Base-by-base conservation (phyloP, 148 eudicot species). In the Vaccinium vitisidaea region DNA sequence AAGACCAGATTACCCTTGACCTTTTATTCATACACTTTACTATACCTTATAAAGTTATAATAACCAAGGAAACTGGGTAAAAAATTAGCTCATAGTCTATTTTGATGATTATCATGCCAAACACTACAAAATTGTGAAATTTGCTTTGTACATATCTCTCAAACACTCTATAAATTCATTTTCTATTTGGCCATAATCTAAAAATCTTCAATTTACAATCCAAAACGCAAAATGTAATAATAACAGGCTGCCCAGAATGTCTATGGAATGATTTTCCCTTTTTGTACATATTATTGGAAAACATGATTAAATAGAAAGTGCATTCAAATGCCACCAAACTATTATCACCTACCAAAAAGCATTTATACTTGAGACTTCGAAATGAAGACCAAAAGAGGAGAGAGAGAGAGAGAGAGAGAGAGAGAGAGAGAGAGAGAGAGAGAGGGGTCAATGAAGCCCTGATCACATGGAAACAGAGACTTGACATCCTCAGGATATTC, bases 301-400 rank as follows among this genome's bases (percentile, higher is more conserved):
- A 69, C 16, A 67, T 67, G 74, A 69, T 4, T 10, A 5, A 25
- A 25, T 2, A 25, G 39, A 13, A 70, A 27, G 8, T 70, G 75
- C 32, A 70, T 32, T 70, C 75, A 70, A 30, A 70, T 12, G 39
- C 43, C 75, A 70, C 75, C 46, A 5, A 70, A 14, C 18, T 14
- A 70, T 70, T 14, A 70, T 70, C 46, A 70, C 46, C 75, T 27
- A 30, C 75, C 74, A 69, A 69, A 30, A 69, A 12, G 74, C 74
- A 27, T 69, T 69, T 69, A 12, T 69, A 69, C 74, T 69, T 30
- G 39, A n/a, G 69, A 63, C 27, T 8, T 69, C 74, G 11, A 69
- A 69, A 30, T 4, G 46, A 30, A 70, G 75, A 71, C 8, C 21
- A 14, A 15, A 5, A 32, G 76, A n/a, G n/a, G 7, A 30, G 19